Evolutionary conservation across 331 rosid species (phyloP).

Genomic region (Malus hybrid): DNA sequence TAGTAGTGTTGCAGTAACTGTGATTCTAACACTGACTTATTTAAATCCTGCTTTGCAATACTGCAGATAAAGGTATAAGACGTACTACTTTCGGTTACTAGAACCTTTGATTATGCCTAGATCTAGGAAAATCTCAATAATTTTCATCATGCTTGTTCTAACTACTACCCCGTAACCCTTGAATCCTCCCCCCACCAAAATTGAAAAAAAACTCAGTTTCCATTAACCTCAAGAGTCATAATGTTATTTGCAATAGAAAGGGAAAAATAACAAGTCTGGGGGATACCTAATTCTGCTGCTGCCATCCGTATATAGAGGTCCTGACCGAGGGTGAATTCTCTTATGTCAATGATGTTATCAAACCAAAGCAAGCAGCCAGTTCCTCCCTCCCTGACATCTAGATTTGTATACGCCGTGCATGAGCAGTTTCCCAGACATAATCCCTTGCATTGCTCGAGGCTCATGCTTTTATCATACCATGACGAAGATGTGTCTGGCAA

Average conservation of each 20-base stretch:
- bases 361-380: slow-evolving; percentile 23
- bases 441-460: slow-evolving; percentile 5
- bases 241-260: too few relatives aligned
- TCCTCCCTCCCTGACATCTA: neutral
- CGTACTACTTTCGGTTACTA: neutral
- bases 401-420: slow-evolving; percentile 15
- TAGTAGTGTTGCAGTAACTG: neutral
- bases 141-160: neutral
- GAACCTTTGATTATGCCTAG: neutral
- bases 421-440: slow-evolving; percentile 16
- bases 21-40: too few relatives aligned
- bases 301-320: slow-evolving; percentile 33
- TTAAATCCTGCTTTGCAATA: neutral
- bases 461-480: slow-evolving; percentile 19
- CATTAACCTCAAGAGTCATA: too few relatives aligned
- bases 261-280: too few relatives aligned
- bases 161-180: too few relatives aligned
- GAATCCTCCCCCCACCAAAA: too few relatives aligned
- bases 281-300: slow-evolving; percentile 5
- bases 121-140: neutral
- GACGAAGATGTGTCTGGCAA: slow-evolving; percentile 33
- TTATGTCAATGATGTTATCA: slow-evolving; percentile 1
- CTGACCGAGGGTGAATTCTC: neutral
- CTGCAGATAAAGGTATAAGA: neutral
- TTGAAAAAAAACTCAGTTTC: too few relatives aligned